Base-by-base conservation (phyloP, 768 basidiomycete genomes). In the Nevesoporus exiguus region DNA sequence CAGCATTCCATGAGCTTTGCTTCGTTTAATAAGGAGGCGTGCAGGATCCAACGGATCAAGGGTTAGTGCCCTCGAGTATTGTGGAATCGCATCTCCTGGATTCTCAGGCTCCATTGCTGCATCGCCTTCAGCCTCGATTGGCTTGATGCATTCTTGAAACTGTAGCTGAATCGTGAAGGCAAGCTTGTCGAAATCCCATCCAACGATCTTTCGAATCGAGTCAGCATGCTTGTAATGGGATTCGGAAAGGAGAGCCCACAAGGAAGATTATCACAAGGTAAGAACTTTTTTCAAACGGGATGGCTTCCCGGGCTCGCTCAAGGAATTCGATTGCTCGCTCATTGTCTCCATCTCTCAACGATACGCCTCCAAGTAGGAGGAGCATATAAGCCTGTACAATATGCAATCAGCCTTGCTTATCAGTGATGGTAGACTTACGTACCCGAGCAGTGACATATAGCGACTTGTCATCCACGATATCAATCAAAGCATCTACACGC, bases 1-100 rank as follows among this genome's bases (percentile, higher is more conserved):
- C 3, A 39, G 6, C 25, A 24, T 45, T 19, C 14, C 44, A 9
- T 29, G 43, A 11, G 42, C 55, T 34, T 33, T 53, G 24, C 55
- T 59, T 43, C 58, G 58, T 34, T 57, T 57, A 7, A 60, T 9
- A 11, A 59, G 45, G 13, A 60, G 52, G 13, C 27, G 36, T 14
- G 37, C 21, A 3, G n/a, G 42, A n/a, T 36, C 45, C 6, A 43
- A 40, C 3, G 53, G 58, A 27, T 49, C n/a, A 7, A 60, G 41
- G 10, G 51, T 55, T 24, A 61, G 22, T 10, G 54, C 50, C 25
- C 45, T n/a, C n/a, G 58, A 52, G n/a, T 61, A 61, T 9, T 21
- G 52, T 27, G 5, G 6, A 19, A 51, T 37, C 13, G 47, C 59
- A 22, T 54, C 25, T 6, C 48, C 19, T 2, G 5, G 25, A 17